phyloP scores from a whole-genome alignment of 2,329 filamentous ascomycete genomes.

The Diaporthe velutina region DNA sequence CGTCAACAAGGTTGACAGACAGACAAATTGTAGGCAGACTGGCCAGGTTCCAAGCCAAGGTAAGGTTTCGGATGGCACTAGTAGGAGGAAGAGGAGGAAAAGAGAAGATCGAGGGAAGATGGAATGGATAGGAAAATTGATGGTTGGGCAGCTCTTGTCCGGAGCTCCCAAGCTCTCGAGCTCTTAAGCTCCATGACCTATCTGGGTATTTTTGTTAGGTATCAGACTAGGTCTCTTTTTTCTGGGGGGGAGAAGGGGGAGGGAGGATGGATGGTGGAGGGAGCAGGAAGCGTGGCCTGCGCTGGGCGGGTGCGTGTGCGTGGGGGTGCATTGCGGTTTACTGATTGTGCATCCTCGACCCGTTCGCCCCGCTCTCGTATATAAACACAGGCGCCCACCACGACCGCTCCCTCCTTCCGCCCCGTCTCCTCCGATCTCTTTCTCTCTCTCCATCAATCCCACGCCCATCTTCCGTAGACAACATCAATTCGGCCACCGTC shows the following conservation, averaged over 20 bases:
- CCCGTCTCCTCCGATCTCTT: slow-evolving; percentile 55
- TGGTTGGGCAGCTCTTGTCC: slow-evolving; percentile 24
- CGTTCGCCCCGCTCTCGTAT: slow-evolving; percentile 64
- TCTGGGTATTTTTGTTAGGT: not conserved
- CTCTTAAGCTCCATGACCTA: slow-evolving; percentile 9
- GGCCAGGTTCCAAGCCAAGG: not conserved
- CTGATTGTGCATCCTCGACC: slow-evolving; percentile 65
- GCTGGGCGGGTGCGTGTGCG: not conserved
- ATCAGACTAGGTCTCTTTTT: not conserved
- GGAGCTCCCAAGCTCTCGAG: slow-evolving; percentile 16
- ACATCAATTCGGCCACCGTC: slow-evolving; percentile 45
- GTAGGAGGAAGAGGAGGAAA: not conserved
- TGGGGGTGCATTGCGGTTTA: slow-evolving; percentile 46
- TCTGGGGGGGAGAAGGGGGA: not conserved
- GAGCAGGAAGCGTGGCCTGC: not conserved
- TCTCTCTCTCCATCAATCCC: slow-evolving; percentile 44
- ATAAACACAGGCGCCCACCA: slow-evolving; percentile 70
- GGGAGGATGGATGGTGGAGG: not conserved
- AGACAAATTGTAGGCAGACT: not conserved
- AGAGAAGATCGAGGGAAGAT: not conserved
- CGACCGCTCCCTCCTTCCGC: slow-evolving; percentile 64
- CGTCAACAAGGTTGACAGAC: slow-evolving; percentile 16
- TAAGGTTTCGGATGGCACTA: slow-evolving; percentile 22
- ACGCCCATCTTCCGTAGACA: slow-evolving; percentile 42
- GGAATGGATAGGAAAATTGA: slow-evolving; percentile 5